Evolutionary conservation across 495 filamentous ascomycete species (phyloP).

Genomic region (Staphylotrichum tortipilum): DNA sequence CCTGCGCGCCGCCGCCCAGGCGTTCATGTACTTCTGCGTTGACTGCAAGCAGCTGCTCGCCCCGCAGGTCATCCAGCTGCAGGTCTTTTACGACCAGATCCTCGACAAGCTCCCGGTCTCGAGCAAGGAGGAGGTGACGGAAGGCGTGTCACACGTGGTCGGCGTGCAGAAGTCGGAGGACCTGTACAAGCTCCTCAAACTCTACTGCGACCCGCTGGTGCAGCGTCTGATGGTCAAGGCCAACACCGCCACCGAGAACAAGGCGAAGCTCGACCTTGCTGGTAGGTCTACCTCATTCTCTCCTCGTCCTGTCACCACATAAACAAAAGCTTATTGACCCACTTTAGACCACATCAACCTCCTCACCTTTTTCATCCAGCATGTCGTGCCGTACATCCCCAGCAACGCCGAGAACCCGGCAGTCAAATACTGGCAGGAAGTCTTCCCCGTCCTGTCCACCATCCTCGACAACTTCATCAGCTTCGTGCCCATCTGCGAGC

Average conservation of each 20-base stretch:
- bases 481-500: slow-evolving; percentile 82
- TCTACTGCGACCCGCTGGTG: slow-evolving; percentile 91
- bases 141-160: slow-evolving; percentile 86
- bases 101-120: slow-evolving; percentile 71
- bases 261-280: slow-evolving; percentile 71
- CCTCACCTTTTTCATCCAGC: slow-evolving; percentile 79
- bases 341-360: slow-evolving; percentile 83
- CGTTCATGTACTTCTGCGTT: slow-evolving; percentile 91
- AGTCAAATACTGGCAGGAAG: slow-evolving; percentile 91
- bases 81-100: slow-evolving; percentile 82
- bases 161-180: slow-evolving; percentile 73
- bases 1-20: slow-evolving; percentile 79
- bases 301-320: too few relatives aligned
- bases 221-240: slow-evolving; percentile 77
- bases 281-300: slow-evolving; percentile 44
- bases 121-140: slow-evolving; percentile 92
- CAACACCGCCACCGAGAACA: slow-evolving; percentile 71
- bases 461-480: slow-evolving; percentile 78
- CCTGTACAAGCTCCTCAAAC: slow-evolving; percentile 73
- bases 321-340: slow-evolving; percentile 22
- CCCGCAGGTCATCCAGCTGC: slow-evolving; percentile 70
- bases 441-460: slow-evolving; percentile 74
- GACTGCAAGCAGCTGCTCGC: slow-evolving; percentile 84
- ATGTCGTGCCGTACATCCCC: slow-evolving; percentile 67
- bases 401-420: slow-evolving; percentile 73